Evolutionary conservation across 2,329 filamentous ascomycete species (phyloP).

Genomic region (Trichothecium sympodiale): DNA sequence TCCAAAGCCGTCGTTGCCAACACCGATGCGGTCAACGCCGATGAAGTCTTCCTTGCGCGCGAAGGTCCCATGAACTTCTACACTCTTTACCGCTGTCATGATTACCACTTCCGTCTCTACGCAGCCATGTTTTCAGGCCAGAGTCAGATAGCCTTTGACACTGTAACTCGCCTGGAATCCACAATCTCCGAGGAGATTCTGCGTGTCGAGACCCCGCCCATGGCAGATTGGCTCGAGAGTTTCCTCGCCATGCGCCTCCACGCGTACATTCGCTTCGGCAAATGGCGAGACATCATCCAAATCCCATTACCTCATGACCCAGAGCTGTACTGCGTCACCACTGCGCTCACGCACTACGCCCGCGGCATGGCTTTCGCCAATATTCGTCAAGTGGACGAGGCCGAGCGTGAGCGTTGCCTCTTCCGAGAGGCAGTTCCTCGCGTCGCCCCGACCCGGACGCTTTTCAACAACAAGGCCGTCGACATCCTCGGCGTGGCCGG

Average conservation of each 20-base stretch:
- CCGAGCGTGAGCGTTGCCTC: conserved; percentile 33
- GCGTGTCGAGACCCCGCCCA: conserved; percentile 53
- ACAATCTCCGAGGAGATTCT: conserved; percentile 54
- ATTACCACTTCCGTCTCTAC: conserved; percentile 67
- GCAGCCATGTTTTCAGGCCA: conserved; percentile 68
- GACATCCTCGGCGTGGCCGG: conserved; percentile 52
- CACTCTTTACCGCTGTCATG: conserved; percentile 62
- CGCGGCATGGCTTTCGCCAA: conserved; percentile 57
- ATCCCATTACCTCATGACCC: conserved; percentile 45
- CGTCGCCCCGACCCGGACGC: conserved; percentile 47
- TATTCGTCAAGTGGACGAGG: conserved; percentile 40
- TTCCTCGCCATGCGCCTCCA: conserved; percentile 60
- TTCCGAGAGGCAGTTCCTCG: conserved; percentile 39
- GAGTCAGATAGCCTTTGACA: conserved; percentile 49
- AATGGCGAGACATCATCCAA: conserved; percentile 54
- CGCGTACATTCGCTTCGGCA: conserved; percentile 61
- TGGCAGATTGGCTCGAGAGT: conserved; percentile 70
- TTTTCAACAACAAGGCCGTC: conserved; percentile 27
- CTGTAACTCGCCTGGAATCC: conserved; percentile 45
- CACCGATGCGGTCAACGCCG: conserved; percentile 52
- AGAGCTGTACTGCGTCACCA: conserved; percentile 56
- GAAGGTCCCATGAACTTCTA: conserved; percentile 61
- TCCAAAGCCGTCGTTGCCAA: conserved; percentile 56
- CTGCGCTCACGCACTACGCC: conserved; percentile 57
- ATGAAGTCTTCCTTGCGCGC: conserved; percentile 52